Evolutionary conservation across 1,139 yeast species (phyloP), one percentile per base, ranked within the genome.

Genomic region (Spencermartinsiella ligniputridi): DNA sequence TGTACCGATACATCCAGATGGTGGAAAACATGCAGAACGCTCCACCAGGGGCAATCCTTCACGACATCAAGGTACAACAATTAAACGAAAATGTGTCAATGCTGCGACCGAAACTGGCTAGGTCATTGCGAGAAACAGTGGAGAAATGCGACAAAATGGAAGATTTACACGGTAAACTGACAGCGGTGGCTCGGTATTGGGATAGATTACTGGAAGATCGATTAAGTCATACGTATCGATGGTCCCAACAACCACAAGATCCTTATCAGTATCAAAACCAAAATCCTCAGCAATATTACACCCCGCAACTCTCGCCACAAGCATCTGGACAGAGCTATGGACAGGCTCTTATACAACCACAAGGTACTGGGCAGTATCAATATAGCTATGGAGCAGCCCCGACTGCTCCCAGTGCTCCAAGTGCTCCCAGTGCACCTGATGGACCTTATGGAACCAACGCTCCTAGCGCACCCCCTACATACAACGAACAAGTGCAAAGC

Each of bases 161-260:
- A 52, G 92, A 86, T 47, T 72, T 88, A 76, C 89, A 87, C 63
- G 80, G 86, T 39, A 88, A 92, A 59, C 75, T 92, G 44, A 81
- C 86, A 41, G 83, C 94, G 2, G 84, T 89, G 25, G 78, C 83
- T 56, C 74, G 85, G 50, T 72, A 84, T 39, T 92, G 92, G 59
- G 96, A 92, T 62, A 78, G 78, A 50, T 74, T 85, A 44, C 70
- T 90, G 49, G 96, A 92, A 53, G 75, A 78, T 32, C 75, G 89
- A 61, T 69, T 83, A 43, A 66, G 69, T 27, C 67, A 67, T 52
- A 77, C 78, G 1, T 76, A 76, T 55, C 36, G 35, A 11, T 46
- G 43, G 27, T 24, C 36, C 6, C 36, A 39, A 15, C 32, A 9
- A 9, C 45, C 35, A 25, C 46, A 40, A 29, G 46, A 30, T 18